Evolutionary conservation across 2,329 filamentous ascomycete species (phyloP).

Genomic region (Capronia americana): DNA sequence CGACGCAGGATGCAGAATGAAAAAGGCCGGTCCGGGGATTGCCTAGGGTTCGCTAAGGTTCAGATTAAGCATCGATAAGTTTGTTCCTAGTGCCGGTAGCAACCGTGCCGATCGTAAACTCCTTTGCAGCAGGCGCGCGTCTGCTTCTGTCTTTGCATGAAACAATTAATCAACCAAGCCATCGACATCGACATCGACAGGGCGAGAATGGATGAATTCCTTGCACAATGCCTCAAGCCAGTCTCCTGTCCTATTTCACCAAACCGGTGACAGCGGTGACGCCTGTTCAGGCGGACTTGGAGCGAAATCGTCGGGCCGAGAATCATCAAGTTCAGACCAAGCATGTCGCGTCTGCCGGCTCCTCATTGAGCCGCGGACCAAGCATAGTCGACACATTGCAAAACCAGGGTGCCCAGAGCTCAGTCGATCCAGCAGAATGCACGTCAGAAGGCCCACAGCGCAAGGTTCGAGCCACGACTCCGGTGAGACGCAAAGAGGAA

Average conservation of each 20-base stretch:
- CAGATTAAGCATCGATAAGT: constrained; percentile 26
- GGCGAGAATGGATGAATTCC: not conserved
- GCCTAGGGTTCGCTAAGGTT: constrained; percentile 20
- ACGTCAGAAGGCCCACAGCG: not conserved
- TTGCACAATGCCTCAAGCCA: constrained; percentile 31
- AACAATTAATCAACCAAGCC: not conserved
- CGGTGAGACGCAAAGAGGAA: not conserved
- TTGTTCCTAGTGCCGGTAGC: constrained; percentile 29
- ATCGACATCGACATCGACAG: not conserved
- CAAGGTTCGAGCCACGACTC: not conserved
- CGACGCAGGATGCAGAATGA: constrained; percentile 18
- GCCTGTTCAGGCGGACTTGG: not conserved
- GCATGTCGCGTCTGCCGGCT: not conserved
- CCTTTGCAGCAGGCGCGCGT: constrained; percentile 1
- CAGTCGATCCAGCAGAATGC: not conserved
- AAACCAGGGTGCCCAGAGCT: not conserved
- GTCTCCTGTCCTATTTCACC: constrained; percentile 32
- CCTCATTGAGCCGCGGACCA: not conserved
- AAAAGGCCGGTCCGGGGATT: constrained; percentile 18
- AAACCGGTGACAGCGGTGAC: constrained; percentile 24
- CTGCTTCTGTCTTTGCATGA: not conserved
- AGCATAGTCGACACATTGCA: not conserved
- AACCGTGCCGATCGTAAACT: constrained; percentile 9
- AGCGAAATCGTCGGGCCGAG: not conserved
- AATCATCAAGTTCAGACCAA: not conserved